phyloP scores from a whole-genome alignment of 768 basidiomycete species.

The Paxillus ammoniavirescens region DNA sequence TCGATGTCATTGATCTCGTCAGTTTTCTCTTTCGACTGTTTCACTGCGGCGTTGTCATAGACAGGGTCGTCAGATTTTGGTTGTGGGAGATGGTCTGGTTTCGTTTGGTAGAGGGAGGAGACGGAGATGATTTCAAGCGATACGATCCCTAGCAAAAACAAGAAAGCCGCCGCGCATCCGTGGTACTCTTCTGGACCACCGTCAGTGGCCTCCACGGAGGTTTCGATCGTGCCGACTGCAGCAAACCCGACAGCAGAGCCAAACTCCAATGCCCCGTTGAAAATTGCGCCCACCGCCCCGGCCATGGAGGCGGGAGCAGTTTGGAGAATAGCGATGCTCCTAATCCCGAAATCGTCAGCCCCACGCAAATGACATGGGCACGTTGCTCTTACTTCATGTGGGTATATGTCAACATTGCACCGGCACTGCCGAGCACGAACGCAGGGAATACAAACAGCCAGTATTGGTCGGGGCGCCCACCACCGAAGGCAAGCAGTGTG shows the following conservation, averaged over 20 bases:
- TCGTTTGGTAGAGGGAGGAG: slow-evolving; percentile 34
- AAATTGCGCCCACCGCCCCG: slow-evolving; percentile 57
- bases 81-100: slow-evolving; percentile 8
- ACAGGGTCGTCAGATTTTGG: not conserved
- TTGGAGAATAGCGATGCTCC: slow-evolving; percentile 50
- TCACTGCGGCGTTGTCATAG: not conserved
- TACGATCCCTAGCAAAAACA: slow-evolving; percentile 41
- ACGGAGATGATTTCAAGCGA: slow-evolving; percentile 31
- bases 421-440: slow-evolving; percentile 46
- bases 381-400: no score
- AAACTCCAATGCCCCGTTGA: slow-evolving; percentile 52
- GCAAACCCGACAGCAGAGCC: slow-evolving; percentile 52
- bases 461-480: slow-evolving; percentile 40
- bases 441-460: slow-evolving; percentile 51
- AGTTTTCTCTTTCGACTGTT: not conserved
- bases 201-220: slow-evolving; percentile 30
- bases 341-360: not conserved
- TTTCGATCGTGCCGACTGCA: slow-evolving; percentile 46
- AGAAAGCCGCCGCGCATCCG: slow-evolving; percentile 45
- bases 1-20: not conserved
- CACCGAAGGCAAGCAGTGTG: slow-evolving; percentile 40
- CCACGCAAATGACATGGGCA: not conserved
- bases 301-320: slow-evolving; percentile 47
- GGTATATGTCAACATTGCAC: no score
- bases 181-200: slow-evolving; percentile 32